phyloP scores from a whole-genome alignment of 2,329 filamentous ascomycete genomes.

The Colletotrichum sp. region DNA sequence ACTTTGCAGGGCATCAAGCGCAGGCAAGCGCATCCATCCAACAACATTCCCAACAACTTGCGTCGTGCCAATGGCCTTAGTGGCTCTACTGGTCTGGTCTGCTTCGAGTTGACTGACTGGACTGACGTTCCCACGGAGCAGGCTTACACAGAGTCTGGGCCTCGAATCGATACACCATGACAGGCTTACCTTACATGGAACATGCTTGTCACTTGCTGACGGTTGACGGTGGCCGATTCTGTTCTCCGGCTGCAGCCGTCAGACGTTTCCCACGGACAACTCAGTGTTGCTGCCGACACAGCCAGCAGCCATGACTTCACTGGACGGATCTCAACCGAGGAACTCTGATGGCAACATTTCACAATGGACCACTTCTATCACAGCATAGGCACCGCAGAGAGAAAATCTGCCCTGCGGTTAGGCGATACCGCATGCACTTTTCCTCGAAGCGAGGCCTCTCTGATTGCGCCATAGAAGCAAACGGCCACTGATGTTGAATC shows the following conservation, averaged over 20 bases:
- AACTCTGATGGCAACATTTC: background rate
- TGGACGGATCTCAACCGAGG: background rate
- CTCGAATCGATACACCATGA: background rate
- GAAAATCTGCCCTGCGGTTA: background rate
- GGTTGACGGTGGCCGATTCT: background rate
- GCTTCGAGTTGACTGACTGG: background rate
- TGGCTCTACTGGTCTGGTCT: background rate
- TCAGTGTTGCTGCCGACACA: background rate
- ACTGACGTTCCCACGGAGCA: background rate
- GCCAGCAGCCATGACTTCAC: background rate
- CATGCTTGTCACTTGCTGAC: background rate
- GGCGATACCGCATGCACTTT: background rate
- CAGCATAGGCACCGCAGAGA: background rate
- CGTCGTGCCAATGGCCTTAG: background rate
- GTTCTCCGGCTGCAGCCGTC: background rate
- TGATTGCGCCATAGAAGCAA: background rate
- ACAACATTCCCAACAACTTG: background rate
- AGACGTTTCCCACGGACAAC: background rate
- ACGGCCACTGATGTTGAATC: background rate
- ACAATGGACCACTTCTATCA: background rate
- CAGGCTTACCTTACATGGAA: background rate
- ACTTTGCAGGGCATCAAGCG: background rate
- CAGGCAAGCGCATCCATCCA: background rate
- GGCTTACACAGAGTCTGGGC: conserved; percentile 4
- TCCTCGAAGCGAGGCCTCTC: background rate